A percentile compares a stretch with the other conserved stretches of the same genome.
These are phyloP conservation scores for Amphibolis antarctica DNA, from an alignment of 106 monocot genomes.

Conservation along the genomic window DNA sequence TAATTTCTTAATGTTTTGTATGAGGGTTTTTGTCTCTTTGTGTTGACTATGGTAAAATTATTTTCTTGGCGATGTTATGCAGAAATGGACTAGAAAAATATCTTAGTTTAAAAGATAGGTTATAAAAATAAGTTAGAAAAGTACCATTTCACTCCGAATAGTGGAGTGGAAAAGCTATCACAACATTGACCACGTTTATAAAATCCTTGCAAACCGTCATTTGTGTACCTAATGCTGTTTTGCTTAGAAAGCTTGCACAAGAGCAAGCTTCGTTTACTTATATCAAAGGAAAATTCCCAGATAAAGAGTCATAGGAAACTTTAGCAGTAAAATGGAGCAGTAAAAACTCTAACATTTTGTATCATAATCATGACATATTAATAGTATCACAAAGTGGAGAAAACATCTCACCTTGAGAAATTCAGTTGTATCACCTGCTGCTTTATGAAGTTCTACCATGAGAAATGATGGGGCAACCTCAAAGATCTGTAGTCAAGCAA, in stretches of 20 bases:
- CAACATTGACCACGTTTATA: no score
- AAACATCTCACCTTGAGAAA: conserved; percentile 49
- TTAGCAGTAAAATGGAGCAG: neutral
- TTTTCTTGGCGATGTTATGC: no score
- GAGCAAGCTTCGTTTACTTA: neutral
- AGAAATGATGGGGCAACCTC: conserved; percentile 84
- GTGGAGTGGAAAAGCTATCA: no score
- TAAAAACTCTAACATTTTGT: neutral
- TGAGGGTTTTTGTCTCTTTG: no score
- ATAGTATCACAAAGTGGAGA: neutral
- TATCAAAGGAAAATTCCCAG: neutral
- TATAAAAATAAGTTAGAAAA: no score
- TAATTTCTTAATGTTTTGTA: no score
- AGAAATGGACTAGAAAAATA: no score
- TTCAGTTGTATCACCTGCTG: conserved; percentile 56
- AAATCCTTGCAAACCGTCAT: no score
- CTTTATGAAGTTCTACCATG: conserved; percentile 75
- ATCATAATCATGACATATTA: neutral
- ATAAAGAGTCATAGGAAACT: neutral
- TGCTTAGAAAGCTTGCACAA: neutral
- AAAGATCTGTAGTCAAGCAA: conserved; percentile 48
- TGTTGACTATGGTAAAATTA: no score
- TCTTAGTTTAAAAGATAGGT: no score
- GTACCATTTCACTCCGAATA: no score
- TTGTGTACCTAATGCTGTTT: neutral